A percentile compares a stretch with the other conserved stretches of the same genome.
Evolutionary conservation across 2,329 filamentous ascomycete genomes (phyloP).

Genomic region (Arthrobotrys sinensis): DNA sequence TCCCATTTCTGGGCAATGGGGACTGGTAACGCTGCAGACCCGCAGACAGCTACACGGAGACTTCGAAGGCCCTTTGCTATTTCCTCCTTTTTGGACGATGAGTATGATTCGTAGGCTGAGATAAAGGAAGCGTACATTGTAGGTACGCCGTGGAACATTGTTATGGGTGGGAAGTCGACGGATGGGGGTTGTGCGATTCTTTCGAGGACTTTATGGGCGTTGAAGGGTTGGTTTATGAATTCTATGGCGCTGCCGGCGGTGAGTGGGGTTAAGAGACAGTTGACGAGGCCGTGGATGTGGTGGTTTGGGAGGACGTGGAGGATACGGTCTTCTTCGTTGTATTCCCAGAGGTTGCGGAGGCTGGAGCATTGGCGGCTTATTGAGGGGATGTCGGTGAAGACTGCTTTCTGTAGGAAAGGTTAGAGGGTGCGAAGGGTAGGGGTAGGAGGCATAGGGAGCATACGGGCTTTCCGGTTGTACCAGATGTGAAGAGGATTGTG

Average conservation of each 20-base stretch:
- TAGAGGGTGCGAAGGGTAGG: neutral
- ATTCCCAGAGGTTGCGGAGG: conserved; percentile 76
- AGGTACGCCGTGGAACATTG: conserved; percentile 95
- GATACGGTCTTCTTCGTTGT: conserved; percentile 81
- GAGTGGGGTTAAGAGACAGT: conserved; percentile 88
- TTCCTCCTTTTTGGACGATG: conserved; percentile 62
- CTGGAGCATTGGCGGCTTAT: conserved; percentile 30
- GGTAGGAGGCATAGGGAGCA: neutral
- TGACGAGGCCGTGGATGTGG: conserved; percentile 96
- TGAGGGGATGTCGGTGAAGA: conserved; percentile 34
- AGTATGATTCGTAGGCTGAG: conserved; percentile 75
- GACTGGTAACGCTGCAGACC: conserved; percentile 91
- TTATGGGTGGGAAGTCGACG: conserved; percentile 69
- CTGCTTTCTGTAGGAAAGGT: conserved; percentile 42
- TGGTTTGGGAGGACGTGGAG: conserved; percentile 94
- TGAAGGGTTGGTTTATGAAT: conserved; percentile 86
- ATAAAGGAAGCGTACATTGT: conserved; percentile 94
- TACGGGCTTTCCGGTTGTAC: conserved; percentile 52
- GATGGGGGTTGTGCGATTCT: conserved; percentile 68
- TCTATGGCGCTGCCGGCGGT: conserved; percentile 88
- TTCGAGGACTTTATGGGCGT: conserved; percentile 85
- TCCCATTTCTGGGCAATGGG: conserved; percentile 76
- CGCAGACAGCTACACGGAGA: conserved; percentile 91
- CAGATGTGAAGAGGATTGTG: conserved; percentile 51
- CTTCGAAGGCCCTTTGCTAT: conserved; percentile 26